Percentiles rank a stretch among this genome's conserved stretches.
phyloP scores from a whole-genome alignment of 352 stramenopile genomes.

The Pythium insidiosum region DNA sequence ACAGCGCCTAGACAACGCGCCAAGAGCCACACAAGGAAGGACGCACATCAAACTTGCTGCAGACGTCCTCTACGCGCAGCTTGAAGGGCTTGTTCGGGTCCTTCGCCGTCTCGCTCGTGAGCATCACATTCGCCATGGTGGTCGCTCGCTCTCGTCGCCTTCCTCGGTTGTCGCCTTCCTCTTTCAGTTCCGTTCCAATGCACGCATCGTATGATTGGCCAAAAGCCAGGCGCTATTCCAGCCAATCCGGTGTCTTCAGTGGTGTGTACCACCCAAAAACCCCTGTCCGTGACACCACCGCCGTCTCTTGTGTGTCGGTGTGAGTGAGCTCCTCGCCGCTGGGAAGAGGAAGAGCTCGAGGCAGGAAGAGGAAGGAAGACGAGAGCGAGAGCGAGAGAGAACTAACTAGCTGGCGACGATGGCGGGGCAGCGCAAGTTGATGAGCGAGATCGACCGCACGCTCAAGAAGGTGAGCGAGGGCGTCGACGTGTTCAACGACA shows the following conservation, averaged over 20 bases:
- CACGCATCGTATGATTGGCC: constrained; percentile 5
- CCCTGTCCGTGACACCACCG: constrained; percentile 10
- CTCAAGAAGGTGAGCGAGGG: constrained; percentile 99
- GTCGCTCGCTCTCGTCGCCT: not conserved
- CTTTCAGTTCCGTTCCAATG: too few species aligned
- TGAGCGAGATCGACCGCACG: constrained; percentile 97
- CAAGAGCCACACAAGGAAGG: not conserved
- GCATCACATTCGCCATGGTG: constrained; percentile 82
- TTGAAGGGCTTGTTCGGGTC: constrained; percentile 86
- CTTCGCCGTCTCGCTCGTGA: constrained; percentile 83
- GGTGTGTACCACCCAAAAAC: constrained; percentile 4
- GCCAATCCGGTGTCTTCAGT: too few species aligned
- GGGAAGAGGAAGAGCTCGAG: constrained; percentile 1
- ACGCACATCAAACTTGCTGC: constrained; percentile 71
- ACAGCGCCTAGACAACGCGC: not conserved
- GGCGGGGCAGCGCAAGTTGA: constrained; percentile 78
- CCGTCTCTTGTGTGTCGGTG: too few species aligned
- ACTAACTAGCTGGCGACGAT: constrained; percentile 20
- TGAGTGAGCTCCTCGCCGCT: too few species aligned
- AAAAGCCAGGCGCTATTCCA: too few species aligned
- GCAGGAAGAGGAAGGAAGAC: constrained; percentile 1
- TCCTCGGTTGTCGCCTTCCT: not conserved
- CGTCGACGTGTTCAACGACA: constrained; percentile 98
- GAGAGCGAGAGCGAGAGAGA: not conserved
- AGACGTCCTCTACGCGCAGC: constrained; percentile 80